These are phyloP conservation scores for Xerocomus spinulosus DNA, from an alignment of 768 basidiomycete species.

Conservation along the genomic window DNA sequence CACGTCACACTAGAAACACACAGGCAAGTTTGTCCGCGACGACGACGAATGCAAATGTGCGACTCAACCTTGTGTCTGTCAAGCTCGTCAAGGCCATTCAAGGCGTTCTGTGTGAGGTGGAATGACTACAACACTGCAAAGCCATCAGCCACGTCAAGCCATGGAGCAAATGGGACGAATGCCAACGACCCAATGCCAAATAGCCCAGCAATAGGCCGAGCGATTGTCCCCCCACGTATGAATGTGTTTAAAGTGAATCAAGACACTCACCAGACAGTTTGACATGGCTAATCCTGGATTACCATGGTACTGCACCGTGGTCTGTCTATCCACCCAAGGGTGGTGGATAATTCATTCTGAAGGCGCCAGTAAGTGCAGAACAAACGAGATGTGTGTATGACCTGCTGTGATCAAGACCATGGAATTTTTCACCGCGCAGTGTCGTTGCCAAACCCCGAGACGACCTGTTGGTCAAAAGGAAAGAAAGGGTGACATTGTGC, in stretches of 20 bases:
- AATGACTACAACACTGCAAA: slow-evolving; percentile 17
- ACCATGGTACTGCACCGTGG: slow-evolving; percentile 3
- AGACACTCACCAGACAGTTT: slow-evolving; percentile 28
- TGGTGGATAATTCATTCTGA: slow-evolving; percentile 13
- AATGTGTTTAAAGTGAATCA: slow-evolving; percentile 26
- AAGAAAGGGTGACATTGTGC: too few species aligned
- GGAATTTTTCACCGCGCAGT: slow-evolving; percentile 27
- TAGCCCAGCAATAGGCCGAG: slow-evolving; percentile 3
- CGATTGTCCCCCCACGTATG: slow-evolving; percentile 23
- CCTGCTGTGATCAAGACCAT: slow-evolving; percentile 19
- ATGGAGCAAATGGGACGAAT: slow-evolving; percentile 1
- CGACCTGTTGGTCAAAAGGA: slow-evolving; percentile 2
- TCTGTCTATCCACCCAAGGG: background rate
- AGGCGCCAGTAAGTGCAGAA: slow-evolving; percentile 24
- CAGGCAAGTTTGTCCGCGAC: slow-evolving; percentile 31
- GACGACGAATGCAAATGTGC: slow-evolving; percentile 22
- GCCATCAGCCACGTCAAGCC: slow-evolving; percentile 4
- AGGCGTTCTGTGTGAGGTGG: slow-evolving; percentile 28
- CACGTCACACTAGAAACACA: slow-evolving; percentile 22
- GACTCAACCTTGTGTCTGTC: slow-evolving; percentile 28
- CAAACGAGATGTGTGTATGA: slow-evolving; percentile 17
- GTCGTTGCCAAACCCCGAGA: slow-evolving; percentile 9
- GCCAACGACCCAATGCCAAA: too few species aligned
- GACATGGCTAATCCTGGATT: slow-evolving; percentile 6
- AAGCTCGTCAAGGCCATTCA: slow-evolving; percentile 20